Evolutionary conservation across 495 filamentous ascomycete species (phyloP), one percentile per base, ranked within the genome.

Genomic region (Hamigera avellanea): DNA sequence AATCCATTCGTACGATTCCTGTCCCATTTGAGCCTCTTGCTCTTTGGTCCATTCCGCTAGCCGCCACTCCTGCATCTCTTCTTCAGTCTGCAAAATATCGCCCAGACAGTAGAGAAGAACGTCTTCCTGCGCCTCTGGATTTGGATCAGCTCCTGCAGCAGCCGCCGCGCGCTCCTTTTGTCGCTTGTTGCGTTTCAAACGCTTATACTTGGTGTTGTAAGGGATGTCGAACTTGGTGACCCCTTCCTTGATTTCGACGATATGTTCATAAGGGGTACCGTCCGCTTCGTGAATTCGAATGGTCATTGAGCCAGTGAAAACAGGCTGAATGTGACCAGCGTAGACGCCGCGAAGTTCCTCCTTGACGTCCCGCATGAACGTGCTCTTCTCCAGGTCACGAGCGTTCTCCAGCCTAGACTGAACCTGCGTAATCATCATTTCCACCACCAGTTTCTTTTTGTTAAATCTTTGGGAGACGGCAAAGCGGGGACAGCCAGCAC

Each of bases 151-250:
- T 16, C 74, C 78, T 19, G 64, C 70, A 17, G 73, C 80, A 31
- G 75, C 69, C 19, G 73, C 70, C 15, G 49, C 65, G 30, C 84
- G 73, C 52, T 95, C 91, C 57, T 83, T 83, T 45, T 93, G 81
- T 27, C 87, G 78, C 42, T 84, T 79, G 45, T 81, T 95, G 19
- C 89, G 75, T 64, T 99, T 99, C 25, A 99, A 67, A 2, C 91
- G 79, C 65, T 96, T 99, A 57, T 99, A 99, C 52, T 99, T 99
- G 0, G 91, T 99, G 50, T 96, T 96, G 50, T 99, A 99, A 10
- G 89, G 87, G 39, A 99, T 95, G 32, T 95, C 86, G 39, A 95
- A 80, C 39, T 76, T 81, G 6, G 78, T 82, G 26, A 73, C 67
- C 6, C 77, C 76, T 37, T 95, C 86, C 45, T 85, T 86, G 52